These are phyloP conservation scores for Xylariaceae sp. DNA, from an alignment of 2,329 filamentous ascomycete genomes.

Conservation along the genomic window DNA sequence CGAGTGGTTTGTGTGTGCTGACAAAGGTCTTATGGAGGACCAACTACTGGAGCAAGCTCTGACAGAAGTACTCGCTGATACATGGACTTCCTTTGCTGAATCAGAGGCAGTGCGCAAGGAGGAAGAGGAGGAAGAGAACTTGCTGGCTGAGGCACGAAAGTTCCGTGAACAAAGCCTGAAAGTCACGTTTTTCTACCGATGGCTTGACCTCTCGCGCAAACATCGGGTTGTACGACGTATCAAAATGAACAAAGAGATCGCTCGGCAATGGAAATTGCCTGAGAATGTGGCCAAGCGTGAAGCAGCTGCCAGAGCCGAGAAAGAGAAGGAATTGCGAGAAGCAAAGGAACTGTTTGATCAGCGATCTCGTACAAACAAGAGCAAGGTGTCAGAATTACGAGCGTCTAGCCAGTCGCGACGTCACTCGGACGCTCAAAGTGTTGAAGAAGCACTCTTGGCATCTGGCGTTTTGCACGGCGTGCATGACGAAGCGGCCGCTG, in stretches of 20 bases:
- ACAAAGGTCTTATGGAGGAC: slow-evolving; percentile 48
- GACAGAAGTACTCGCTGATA: slow-evolving; percentile 38
- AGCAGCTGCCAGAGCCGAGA: slow-evolving; percentile 14
- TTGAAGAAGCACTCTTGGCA: slow-evolving; percentile 26
- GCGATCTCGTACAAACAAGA: slow-evolving; percentile 15
- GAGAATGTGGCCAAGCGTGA: slow-evolving; percentile 24
- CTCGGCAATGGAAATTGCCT: slow-evolving; percentile 38
- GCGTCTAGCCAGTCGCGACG: slow-evolving; percentile 13
- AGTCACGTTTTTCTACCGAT: slow-evolving; percentile 54
- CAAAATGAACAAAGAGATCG: slow-evolving; percentile 46
- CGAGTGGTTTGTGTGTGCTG: slow-evolving; percentile 51
- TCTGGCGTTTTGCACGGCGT: slow-evolving; percentile 24
- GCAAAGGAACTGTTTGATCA: slow-evolving; percentile 19
- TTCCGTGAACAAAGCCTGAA: slow-evolving; percentile 46
- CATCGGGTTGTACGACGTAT: slow-evolving; percentile 47
- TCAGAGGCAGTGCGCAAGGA: slow-evolving; percentile 29
- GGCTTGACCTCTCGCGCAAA: slow-evolving; percentile 46
- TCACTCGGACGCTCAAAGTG: slow-evolving; percentile 12
- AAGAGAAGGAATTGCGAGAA: slow-evolving; percentile 16
- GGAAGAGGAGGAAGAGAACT: slow-evolving; percentile 45
- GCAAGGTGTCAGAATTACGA: slow-evolving; percentile 13
- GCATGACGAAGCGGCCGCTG: slow-evolving; percentile 21
- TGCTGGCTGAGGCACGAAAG: slow-evolving; percentile 41
- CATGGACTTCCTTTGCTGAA: slow-evolving; percentile 34
- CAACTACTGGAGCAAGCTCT: slow-evolving; percentile 41